Evolutionary conservation across 805 yeast species (phyloP).

Genomic region (Kodamaea leandrae): DNA sequence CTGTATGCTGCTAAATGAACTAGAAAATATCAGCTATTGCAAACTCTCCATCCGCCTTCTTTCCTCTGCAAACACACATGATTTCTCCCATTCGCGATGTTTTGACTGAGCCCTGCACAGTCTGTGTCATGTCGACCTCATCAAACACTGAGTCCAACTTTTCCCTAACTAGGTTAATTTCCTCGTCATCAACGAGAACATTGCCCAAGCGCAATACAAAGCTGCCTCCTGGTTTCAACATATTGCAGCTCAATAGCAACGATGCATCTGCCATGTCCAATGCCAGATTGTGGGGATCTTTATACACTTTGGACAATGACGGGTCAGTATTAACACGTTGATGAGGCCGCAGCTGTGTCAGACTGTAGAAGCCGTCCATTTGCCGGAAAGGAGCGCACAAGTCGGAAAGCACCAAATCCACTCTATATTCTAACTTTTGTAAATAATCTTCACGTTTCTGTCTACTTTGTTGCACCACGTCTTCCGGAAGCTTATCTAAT

Average conservation of each 20-base stretch:
- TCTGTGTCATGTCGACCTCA: constrained; percentile 21
- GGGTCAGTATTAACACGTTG: constrained; percentile 25
- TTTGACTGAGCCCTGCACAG: neutral
- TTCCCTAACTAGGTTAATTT: constrained; percentile 23
- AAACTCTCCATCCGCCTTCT: constrained; percentile 16
- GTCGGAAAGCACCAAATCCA: constrained; percentile 39
- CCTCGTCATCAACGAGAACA: constrained; percentile 28
- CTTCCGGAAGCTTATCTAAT: constrained; percentile 7
- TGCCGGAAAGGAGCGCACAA: constrained; percentile 34
- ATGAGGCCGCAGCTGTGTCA: constrained; percentile 36
- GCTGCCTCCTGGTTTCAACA: constrained; percentile 29
- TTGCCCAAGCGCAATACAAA: constrained; percentile 29
- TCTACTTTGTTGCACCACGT: constrained; percentile 8
- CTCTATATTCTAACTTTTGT: constrained; percentile 22
- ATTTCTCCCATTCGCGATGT: constrained; percentile 14
- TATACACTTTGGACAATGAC: constrained; percentile 24
- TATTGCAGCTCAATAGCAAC: constrained; percentile 27
- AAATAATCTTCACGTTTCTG: constrained; percentile 9
- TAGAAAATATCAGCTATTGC: constrained; percentile 8
- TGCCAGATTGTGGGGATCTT: constrained; percentile 26
- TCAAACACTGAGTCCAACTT: constrained; percentile 28
- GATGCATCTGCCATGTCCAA: constrained; percentile 43
- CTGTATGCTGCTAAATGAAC: no score
- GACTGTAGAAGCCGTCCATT: constrained; percentile 35
- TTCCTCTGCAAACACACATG: constrained; percentile 27